These are phyloP conservation scores for Auricularia auricula-judae DNA, from an alignment of 768 basidiomycete genomes.

Conservation along the genomic window DNA sequence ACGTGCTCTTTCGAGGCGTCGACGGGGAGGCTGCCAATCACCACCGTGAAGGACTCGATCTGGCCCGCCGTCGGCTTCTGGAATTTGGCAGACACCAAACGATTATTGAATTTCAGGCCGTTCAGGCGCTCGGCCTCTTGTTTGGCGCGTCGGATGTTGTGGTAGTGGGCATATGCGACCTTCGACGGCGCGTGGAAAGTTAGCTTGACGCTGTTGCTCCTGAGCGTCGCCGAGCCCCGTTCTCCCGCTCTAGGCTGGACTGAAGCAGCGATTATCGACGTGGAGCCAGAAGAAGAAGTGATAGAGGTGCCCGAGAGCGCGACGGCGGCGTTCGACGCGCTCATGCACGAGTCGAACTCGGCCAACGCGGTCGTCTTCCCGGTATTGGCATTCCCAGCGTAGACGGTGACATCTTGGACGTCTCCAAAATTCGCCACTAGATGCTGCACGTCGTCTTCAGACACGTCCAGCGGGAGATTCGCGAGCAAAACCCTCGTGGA, in stretches of 20 bases:
- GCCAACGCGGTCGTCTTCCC: slow-evolving; percentile 26
- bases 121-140: slow-evolving; percentile 36
- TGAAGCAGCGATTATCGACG: slow-evolving; percentile 29
- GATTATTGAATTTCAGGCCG: slow-evolving; percentile 25
- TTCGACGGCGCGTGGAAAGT: slow-evolving; percentile 48
- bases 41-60: slow-evolving; percentile 52
- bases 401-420: slow-evolving; percentile 26
- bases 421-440: slow-evolving; percentile 38
- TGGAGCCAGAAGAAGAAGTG: slow-evolving; percentile 15
- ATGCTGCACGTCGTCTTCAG: slow-evolving; percentile 22
- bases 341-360: slow-evolving; percentile 34
- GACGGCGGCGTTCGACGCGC: slow-evolving; percentile 42
- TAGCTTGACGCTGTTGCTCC: slow-evolving; percentile 46
- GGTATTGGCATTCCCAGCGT: slow-evolving; percentile 25
- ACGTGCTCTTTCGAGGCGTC: slow-evolving; percentile 26
- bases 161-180: slow-evolving; percentile 55
- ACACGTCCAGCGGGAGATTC: slow-evolving; percentile 33
- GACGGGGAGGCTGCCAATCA: slow-evolving; percentile 43
- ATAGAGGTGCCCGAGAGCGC: slow-evolving; percentile 36
- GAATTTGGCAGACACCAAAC: slow-evolving; percentile 33
- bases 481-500: slow-evolving; percentile 47
- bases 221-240: slow-evolving; percentile 27
- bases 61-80: slow-evolving; percentile 32
- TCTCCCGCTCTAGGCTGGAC: slow-evolving; percentile 30
- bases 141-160: slow-evolving; percentile 34